Evolutionary conservation across 768 basidiomycete genomes (phyloP).

Genomic region (Suillus discolor): DNA sequence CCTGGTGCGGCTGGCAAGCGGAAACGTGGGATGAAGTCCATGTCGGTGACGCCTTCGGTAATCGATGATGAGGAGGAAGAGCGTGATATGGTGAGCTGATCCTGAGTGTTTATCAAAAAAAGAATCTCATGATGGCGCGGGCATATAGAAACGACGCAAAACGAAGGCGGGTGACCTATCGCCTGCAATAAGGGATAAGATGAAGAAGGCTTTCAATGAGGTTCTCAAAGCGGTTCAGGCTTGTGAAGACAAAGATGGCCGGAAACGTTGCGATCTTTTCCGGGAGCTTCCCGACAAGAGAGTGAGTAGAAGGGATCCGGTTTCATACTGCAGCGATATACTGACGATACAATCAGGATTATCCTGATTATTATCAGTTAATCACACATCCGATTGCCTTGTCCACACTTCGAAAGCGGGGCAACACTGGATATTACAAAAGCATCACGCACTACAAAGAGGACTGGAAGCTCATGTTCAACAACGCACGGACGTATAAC

Average conservation of each 20-base stretch:
- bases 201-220: constrained; percentile 84
- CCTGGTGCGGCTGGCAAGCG: constrained; percentile 59
- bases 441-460: constrained; percentile 67
- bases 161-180: constrained; percentile 62
- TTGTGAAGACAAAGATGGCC: constrained; percentile 71
- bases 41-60: constrained; percentile 76
- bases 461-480: constrained; percentile 91
- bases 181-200: constrained; percentile 63
- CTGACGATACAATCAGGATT: constrained; percentile 54
- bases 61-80: constrained; percentile 80
- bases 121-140: constrained; percentile 6
- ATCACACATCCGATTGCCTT: constrained; percentile 89
- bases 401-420: constrained; percentile 80
- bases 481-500: constrained; percentile 92
- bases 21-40: constrained; percentile 72
- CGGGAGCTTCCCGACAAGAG: constrained; percentile 81
- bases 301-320: constrained; percentile 39
- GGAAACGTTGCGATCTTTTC: constrained; percentile 87
- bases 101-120: not conserved
- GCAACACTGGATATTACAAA: constrained; percentile 69
- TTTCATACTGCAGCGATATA: constrained; percentile 11
- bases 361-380: constrained; percentile 91
- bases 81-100: constrained; percentile 59
- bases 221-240: constrained; percentile 73
- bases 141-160: constrained; percentile 81